Conservation (phyloP, 257 asterid species). For the Scutellaria galericulata region DNA sequence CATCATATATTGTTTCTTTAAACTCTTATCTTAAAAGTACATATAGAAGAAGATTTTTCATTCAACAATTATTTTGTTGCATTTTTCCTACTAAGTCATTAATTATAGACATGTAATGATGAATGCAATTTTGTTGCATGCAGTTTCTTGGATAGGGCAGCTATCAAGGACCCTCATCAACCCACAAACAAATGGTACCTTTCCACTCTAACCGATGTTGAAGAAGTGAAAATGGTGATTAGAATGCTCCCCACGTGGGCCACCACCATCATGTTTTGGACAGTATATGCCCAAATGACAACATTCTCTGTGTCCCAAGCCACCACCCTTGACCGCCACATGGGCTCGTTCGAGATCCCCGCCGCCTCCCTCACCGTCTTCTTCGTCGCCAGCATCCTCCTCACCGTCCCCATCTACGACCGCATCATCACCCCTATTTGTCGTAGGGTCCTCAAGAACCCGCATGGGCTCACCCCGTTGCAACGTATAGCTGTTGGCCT, state of each 20-base stretch:
- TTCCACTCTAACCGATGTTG: conserved; percentile 75
- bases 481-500: conserved; percentile 67
- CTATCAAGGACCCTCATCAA: conserved; percentile 47
- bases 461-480: conserved; percentile 65
- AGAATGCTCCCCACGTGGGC: conserved; percentile 92
- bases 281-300: conserved; percentile 78
- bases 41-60: too few species aligned
- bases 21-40: too few species aligned
- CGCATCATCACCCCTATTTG: conserved; percentile 52
- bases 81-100: too few species aligned
- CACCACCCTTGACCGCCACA: conserved; percentile 63
- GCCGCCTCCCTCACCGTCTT: conserved; percentile 69
- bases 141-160: conserved; percentile 78
- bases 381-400: conserved; percentile 67
- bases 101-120: too few species aligned
- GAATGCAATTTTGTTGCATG: not conserved
- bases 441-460: conserved; percentile 45
- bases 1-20: too few species aligned
- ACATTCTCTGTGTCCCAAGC: conserved; percentile 89
- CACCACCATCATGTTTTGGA: conserved; percentile 84
- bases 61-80: too few species aligned
- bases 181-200: conserved; percentile 56
- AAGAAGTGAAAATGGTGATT: conserved; percentile 74
- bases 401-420: conserved; percentile 70
- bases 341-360: conserved; percentile 69